phyloP scores from a whole-genome alignment of 2,329 filamentous ascomycete species.

The Fusarium irregulare region DNA sequence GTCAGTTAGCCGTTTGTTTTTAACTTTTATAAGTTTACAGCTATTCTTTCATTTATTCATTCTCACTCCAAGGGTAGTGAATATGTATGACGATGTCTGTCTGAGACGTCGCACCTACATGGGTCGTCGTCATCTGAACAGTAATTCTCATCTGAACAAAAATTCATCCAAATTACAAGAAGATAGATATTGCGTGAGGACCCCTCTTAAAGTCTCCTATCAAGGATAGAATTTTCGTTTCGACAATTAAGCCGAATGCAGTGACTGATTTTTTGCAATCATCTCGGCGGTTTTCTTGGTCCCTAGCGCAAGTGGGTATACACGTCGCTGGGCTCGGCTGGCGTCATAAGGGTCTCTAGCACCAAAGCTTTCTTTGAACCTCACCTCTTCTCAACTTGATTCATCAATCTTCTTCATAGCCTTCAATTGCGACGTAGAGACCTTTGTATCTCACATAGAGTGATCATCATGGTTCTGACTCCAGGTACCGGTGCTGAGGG shows the following conservation, averaged over 20 bases:
- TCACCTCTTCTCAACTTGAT: neutral
- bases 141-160: neutral
- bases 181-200: neutral
- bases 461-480: slow-evolving; percentile 10
- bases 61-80: too few species aligned
- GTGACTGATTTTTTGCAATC: neutral
- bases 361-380: slow-evolving; percentile 31
- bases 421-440: neutral
- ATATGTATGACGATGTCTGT: neutral
- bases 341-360: slow-evolving; percentile 31
- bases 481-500: neutral
- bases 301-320: slow-evolving; percentile 23
- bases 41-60: neutral
- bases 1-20: neutral
- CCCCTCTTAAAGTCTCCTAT: neutral
- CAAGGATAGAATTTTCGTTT: neutral
- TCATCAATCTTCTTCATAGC: neutral
- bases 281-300: slow-evolving; percentile 19
- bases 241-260: neutral
- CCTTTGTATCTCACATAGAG: fast-evolving
- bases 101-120: neutral
- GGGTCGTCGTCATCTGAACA: neutral
- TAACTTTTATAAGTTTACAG: too few species aligned
- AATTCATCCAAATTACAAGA: neutral
- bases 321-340: slow-evolving; percentile 19